phyloP scores from a whole-genome alignment of 2,329 filamentous ascomycete species.

The Tolypocladium cylindrosporum region DNA sequence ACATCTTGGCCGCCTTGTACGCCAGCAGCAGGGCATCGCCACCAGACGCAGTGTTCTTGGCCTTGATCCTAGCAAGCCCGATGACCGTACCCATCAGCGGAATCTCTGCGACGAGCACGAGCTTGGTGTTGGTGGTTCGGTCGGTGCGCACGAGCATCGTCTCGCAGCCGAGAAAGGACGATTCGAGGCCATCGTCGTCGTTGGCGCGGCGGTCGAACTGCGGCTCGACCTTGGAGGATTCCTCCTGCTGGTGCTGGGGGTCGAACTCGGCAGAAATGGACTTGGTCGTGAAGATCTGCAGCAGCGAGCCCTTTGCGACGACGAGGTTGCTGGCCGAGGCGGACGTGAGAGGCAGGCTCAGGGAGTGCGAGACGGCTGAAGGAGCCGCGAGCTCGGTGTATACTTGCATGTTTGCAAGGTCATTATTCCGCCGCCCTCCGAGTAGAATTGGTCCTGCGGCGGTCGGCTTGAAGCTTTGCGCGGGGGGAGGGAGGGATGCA shows the following conservation, averaged over 20 bases:
- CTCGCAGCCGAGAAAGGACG: conserved; percentile 57
- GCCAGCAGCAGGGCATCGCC: conserved; percentile 77
- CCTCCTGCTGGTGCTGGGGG: conserved; percentile 23
- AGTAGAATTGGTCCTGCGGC: conserved; percentile 7
- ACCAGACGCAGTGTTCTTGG: conserved; percentile 61
- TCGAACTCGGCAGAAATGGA: conserved; percentile 55
- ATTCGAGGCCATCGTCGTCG: conserved; percentile 54
- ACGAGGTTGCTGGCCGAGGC: conserved; percentile 73
- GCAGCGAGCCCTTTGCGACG: conserved; percentile 82
- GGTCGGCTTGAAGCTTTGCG: background rate
- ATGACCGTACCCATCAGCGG: conserved; percentile 75
- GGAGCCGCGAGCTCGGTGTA: conserved; percentile 94
- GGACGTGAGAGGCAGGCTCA: conserved; percentile 68
- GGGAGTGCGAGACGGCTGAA: conserved; percentile 83
- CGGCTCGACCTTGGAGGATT: conserved; percentile 29
- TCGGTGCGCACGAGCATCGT: conserved; percentile 51
- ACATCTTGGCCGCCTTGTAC: conserved; percentile 85
- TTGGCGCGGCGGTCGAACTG: conserved; percentile 43
- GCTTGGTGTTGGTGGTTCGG: conserved; percentile 58
- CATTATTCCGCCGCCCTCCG: conserved; percentile 19
- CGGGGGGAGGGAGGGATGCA: background rate
- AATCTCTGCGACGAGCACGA: conserved; percentile 79
- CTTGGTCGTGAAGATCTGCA: conserved; percentile 80
- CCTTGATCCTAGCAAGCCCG: conserved; percentile 69
- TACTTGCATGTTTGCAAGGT: conserved; percentile 67